Evolutionary conservation across 2,329 filamentous ascomycete genomes (phyloP), one percentile per base, ranked within the genome.

Genomic region (Furcasterigmium sp.): DNA sequence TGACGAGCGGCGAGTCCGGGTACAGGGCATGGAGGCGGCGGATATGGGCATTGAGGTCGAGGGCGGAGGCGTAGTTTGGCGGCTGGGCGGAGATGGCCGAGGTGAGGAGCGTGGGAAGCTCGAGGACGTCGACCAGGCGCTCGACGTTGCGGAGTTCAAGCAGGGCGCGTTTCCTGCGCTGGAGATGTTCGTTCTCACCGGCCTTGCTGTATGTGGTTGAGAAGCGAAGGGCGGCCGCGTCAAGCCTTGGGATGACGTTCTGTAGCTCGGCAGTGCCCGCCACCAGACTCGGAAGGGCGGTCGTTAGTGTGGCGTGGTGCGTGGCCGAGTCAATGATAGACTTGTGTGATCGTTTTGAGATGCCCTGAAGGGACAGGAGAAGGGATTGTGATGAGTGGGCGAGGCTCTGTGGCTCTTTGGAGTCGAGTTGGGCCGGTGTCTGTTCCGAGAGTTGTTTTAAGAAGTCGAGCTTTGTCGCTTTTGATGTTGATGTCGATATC

Each of bases 1-100:
- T 73, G 20, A 97, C 77, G 35, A 97, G 70, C 1, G 78, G 70
- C 0, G 90, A 95, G 41, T 83, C 73, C 0, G 91, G 86, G 59
- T 96, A 95, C 21, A 97, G 71, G 0, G 82, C 80, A 47, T 90
- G 82, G 6, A 98, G 73, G 8, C 93, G 81, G 53, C 88, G 87
- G 58, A 96, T 93, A 60, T 97, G 93, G n/a, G 87, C 85, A 58
- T 95, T 86, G 3, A 98, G 75, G 62, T 98, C 93, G 26, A 98
- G 73, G 0, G 91, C 91, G 1, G 89, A 87, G 3, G 90, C 84
- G 68, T 96, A 95, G 53, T 89, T 94, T 47, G 82, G 79, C 4
- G 80, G 72, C 4, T 65, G 73, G 2, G 76, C 67, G 3, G 77
- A 77, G 44, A 91, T 84, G 37, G 91, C 84, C 2, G 91, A 90